A percentile compares a stretch with the other conserved stretches of the same genome.
phyloP scores from a whole-genome alignment of 2,329 filamentous ascomycete species.

The Ophiobolus disseminans region DNA sequence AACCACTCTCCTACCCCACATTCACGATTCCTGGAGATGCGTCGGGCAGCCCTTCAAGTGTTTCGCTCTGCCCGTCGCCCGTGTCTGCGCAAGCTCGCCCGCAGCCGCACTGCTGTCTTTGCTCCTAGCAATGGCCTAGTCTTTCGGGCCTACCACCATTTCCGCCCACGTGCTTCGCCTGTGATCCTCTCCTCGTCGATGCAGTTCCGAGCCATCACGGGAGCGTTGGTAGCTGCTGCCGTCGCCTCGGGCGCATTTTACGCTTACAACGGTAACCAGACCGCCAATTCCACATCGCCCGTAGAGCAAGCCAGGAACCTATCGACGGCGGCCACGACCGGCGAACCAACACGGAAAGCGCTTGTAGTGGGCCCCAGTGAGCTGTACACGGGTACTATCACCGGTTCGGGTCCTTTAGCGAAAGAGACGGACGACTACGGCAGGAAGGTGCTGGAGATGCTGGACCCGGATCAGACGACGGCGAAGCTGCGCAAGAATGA shows the following conservation, averaged over 20 bases:
- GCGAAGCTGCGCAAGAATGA: slow-evolving; percentile 87
- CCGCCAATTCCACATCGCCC: slow-evolving; percentile 29
- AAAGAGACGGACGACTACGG: slow-evolving; percentile 88
- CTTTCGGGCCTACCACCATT: slow-evolving; percentile 54
- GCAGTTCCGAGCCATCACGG: slow-evolving; percentile 73
- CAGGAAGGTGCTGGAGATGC: slow-evolving; percentile 89
- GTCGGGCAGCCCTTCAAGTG: slow-evolving; percentile 73
- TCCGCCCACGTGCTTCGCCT: slow-evolving; percentile 48
- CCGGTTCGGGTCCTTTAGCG: slow-evolving; percentile 83
- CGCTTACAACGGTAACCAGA: slow-evolving; percentile 62
- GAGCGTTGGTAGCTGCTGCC: slow-evolving; percentile 72
- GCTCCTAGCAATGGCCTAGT: slow-evolving; percentile 54
- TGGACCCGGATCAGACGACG: slow-evolving; percentile 92
- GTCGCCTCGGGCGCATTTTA: slow-evolving; percentile 79
- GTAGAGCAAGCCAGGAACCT: slow-evolving; percentile 42
- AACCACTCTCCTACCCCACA: slow-evolving; percentile 13
- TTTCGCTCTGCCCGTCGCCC: slow-evolving; percentile 72
- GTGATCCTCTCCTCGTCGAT: slow-evolving; percentile 71
- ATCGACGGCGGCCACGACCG: slow-evolving; percentile 42
- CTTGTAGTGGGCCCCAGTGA: slow-evolving; percentile 90
- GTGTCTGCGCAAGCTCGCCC: slow-evolving; percentile 66
- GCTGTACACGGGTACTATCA: slow-evolving; percentile 85
- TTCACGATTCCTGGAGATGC: slow-evolving; percentile 62
- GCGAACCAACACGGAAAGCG: slow-evolving; percentile 67
- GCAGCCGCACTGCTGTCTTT: slow-evolving; percentile 52